Base-by-base conservation (phyloP, 208 protist species). In the Naegleria lovaniensis region DNA sequence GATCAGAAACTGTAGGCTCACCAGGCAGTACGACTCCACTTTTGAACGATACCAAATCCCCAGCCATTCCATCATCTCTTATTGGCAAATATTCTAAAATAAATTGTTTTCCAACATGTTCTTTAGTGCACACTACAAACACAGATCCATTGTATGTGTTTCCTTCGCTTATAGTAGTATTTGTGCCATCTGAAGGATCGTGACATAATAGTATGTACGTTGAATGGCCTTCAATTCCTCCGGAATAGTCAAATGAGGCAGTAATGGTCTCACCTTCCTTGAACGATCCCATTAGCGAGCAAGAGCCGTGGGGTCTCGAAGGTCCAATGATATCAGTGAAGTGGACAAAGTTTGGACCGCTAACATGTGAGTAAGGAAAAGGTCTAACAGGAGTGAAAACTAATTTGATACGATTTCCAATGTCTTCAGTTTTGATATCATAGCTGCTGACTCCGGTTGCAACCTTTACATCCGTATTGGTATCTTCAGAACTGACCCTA, bases 21-120 rank as follows among this genome's bases (percentile, higher is more conserved):
- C 25, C 67, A 36, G 25, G 25, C 9, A 36, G 4, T 0, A 79
- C 67, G 5, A 36, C 6, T 79, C 0, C 29, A 36, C 25, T 36
- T 0, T 29, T 79, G 25, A 36, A 79, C 9, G 25, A 85, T 5
- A 88, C 33, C 16, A 22, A 38, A 36, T 58, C 85, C 5, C 85
- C 85, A 29, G 0, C 40, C 13, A 88, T 43, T 19, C 85, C 85
- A 88, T 88, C 85, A 15, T 88, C 41, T 58, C 85, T 88, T 22
- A 58, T 39, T 39, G 85, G 85, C 6, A 19, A 36, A 36, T 22
- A 48, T 29, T 88, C 41, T 40, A 88, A 88, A 19, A 33, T 33
- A 38, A 88, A 36, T 13, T 58, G 22, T 39, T 29, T 39, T 58
- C n/a, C 43, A 58, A 88, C 25, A 38, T 88, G 41, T 36, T 88